Percentiles rank a stretch among this genome's conserved stretches.
phyloP scores from a whole-genome alignment of 345 rosid genomes.

The Rhodamnia argentea region DNA sequence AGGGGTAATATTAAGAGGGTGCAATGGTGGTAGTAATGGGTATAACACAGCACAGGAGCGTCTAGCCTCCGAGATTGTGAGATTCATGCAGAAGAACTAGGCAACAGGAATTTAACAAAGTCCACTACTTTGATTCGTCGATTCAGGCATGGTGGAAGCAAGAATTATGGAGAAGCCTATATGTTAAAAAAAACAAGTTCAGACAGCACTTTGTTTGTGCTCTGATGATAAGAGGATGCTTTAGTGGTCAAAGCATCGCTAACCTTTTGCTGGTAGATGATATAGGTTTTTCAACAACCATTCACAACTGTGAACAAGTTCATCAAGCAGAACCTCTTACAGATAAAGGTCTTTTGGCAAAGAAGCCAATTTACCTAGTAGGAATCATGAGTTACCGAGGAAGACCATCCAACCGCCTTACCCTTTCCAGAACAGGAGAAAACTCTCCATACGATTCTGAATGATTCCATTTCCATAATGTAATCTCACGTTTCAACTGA shows the following conservation, averaged over 20 bases:
- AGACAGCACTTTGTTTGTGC: not conserved
- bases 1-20: not conserved
- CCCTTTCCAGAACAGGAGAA: no score
- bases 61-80: not conserved
- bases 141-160: not conserved
- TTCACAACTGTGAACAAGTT: not conserved
- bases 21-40: not conserved
- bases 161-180: not conserved
- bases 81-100: not conserved
- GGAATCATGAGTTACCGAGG: no score
- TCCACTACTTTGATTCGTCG: not conserved
- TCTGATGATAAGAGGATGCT: not conserved
- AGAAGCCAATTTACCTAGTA: no score
- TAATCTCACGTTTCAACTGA: not conserved
- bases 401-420: no score
- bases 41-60: not conserved
- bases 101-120: not conserved
- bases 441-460: not conserved
- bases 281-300: not conserved
- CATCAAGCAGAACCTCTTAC: not conserved
- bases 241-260: not conserved
- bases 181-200: not conserved
- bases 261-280: not conserved
- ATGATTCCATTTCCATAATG: not conserved
- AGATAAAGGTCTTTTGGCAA: not conserved